Base-by-base conservation (phyloP, 495 filamentous ascomycete species). In the Parathielavia appendiculata region DNA sequence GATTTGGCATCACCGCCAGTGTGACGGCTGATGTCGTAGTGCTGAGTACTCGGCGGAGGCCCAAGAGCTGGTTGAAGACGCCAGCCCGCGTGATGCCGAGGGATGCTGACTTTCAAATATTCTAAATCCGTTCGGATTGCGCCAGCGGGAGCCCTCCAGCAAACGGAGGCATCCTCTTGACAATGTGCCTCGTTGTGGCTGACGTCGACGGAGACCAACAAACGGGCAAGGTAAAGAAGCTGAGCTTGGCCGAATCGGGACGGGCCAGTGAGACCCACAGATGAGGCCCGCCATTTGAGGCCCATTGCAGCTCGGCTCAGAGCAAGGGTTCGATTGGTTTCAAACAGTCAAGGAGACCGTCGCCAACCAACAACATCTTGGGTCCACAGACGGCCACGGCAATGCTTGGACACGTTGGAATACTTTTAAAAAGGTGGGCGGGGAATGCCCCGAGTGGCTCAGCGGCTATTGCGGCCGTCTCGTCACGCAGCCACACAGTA, bases 271-370 rank as follows among this genome's bases (percentile, higher is more conserved):
- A 44, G 39, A 26, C 51, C 51, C 39, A 1, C 41, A 40, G 32
- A 12, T 54, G 39, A 34, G 40, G 40, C 26, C 51, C 43, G 5
- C 32, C 30, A 26, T 48, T 30, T 16, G 17, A 23, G 39, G 43
- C 52, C 52, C 17, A 23, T 41, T 46, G 52, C 52, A 34, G 26
- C 30, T 10, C n/a, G 34, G 34, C 20, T 5, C 5, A 6, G 2
- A 19, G 47, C 53, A 46, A 17, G 53, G 52, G 43, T 56, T 39
- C 19, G 23, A 48, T 56, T 56, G 53, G 53, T n/a, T 39, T 23
- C 13, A 1, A 16, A 4, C 22, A 2, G 14, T 32, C 20, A n/a
- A n/a, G n/a, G n/a, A n/a, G n/a, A n/a, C 16, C 19, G 9, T 13
- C 2, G 26, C 35, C 35, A 52, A 40, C 50, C 35, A n/a, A n/a